Conservation (phyloP, 192 early-diverging fungal genomes). For the Backusella luteola region DNA sequence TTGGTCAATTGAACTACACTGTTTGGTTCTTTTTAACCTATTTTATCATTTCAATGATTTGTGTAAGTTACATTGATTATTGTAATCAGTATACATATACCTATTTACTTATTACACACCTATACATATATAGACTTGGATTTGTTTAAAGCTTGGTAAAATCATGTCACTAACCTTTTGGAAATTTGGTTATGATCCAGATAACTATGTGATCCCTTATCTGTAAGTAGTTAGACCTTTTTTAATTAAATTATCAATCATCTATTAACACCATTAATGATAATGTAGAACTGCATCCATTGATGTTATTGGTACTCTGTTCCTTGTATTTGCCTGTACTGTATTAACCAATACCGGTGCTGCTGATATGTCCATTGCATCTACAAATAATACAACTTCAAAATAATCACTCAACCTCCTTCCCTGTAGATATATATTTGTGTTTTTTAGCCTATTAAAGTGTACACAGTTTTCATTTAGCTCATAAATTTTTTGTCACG, state of each 20-base stretch:
- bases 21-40: constrained; percentile 49
- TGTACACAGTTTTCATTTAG: constrained; percentile 1
- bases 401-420: not conserved
- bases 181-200: constrained; percentile 67
- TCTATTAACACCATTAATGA: constrained; percentile 13
- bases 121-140: constrained; percentile 29
- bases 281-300: constrained; percentile 60
- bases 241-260: constrained; percentile 3
- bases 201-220: constrained; percentile 63
- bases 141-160: constrained; percentile 52
- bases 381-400: not conserved
- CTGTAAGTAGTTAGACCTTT: constrained; percentile 42
- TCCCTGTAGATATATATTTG: constrained; percentile 2
- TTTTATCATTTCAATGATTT: constrained; percentile 46
- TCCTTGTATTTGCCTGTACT: constrained; percentile 45
- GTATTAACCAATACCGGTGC: constrained; percentile 15
- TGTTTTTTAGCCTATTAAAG: not conserved
- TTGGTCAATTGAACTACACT: constrained; percentile 41
- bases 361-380: constrained; percentile 8
- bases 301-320: constrained; percentile 64
- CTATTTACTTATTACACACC: not conserved
- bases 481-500: constrained; percentile 3
- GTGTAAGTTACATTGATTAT: constrained; percentile 38
- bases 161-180: constrained; percentile 56
- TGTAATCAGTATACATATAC: not conserved